phyloP scores from a whole-genome alignment of 2,329 filamentous ascomycete species.

The Penicillium oxalicum region DNA sequence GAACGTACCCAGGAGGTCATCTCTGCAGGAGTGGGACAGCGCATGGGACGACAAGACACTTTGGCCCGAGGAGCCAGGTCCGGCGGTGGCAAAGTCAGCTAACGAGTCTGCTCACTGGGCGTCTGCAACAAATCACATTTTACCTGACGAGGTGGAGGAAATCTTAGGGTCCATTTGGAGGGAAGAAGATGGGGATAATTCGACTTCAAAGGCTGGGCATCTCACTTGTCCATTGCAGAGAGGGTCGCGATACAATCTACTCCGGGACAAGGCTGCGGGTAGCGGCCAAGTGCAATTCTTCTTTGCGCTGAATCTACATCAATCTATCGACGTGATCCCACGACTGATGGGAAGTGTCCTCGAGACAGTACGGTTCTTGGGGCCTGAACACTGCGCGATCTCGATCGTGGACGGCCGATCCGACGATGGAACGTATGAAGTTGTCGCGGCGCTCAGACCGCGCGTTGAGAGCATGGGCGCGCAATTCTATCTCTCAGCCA shows the following conservation, averaged over 20 bases:
- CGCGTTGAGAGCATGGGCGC: constrained; percentile 32
- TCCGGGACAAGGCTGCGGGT: not conserved
- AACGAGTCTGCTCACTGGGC: not conserved
- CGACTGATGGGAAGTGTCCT: constrained; percentile 44
- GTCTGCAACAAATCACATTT: constrained; percentile 1
- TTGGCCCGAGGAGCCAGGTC: constrained; percentile 4
- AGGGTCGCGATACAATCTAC: constrained; percentile 3
- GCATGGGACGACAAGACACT: constrained; percentile 3
- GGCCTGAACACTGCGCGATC: constrained; percentile 46
- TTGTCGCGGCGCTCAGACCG: constrained; percentile 41
- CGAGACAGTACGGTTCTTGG: constrained; percentile 47
- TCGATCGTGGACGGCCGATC: constrained; percentile 25
- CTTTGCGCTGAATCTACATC: constrained; percentile 50
- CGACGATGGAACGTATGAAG: constrained; percentile 26
- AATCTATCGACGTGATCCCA: constrained; percentile 44
- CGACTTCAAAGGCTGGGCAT: not conserved
- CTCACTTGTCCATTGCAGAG: constrained; percentile 3
- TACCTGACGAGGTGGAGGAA: not conserved
- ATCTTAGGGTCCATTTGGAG: constrained; percentile 3
- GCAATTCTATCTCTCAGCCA: constrained; percentile 25
- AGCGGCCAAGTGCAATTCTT: constrained; percentile 34
- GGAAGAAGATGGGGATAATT: constrained; percentile 2
- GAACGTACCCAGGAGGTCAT: not conserved
- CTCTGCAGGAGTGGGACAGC: not conserved
- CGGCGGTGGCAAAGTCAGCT: not conserved